Evolutionary conservation across 495 filamentous ascomycete genomes (phyloP), one percentile per base, ranked within the genome.

Genomic region (Cenococcum geophilum): DNA sequence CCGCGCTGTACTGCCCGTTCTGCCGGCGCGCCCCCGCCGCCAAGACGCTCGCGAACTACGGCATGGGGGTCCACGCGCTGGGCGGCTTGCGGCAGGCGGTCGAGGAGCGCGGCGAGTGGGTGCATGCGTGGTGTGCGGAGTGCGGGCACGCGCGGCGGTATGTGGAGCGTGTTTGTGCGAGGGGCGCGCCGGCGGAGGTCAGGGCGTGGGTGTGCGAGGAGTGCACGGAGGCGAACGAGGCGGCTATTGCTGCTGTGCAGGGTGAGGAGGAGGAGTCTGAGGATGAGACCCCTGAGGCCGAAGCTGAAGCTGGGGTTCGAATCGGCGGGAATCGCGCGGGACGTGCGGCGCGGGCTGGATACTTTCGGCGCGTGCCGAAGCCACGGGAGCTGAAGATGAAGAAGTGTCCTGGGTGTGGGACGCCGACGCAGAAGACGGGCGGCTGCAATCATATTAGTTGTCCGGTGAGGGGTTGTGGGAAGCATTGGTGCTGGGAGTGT

Each of bases 1-100:
- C 73, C 0, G 76, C 77, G 16, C 72, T 77, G 25, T 34, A 37
- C 0, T 78, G 77, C 55, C 76, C 76, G 2, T 78, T 79, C 64
- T 78, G 77, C 55, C 68, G 77, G 27, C 68, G 75, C 11, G 54
- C 55, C 23, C 75, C 75, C 1, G 62, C 68, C n/a, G 55, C 70
- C 8, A 67, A 65, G 36, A 71, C 67, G 6, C 57, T 77, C 5
- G 36, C 62, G 10, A 70, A 63, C 23, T 72, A 72, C 52, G 55
- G 55, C 36, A 40, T 18, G 34, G 61, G 60, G 0, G 53, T 63
- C 12, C 65, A 62, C 16, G 52, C 56, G 1, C 57, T 76, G 14
- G 67, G 62, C 0, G 67, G 67, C 45, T 54, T 75, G 32, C 42
- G 34, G 18, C 51, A 53, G 2, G 76, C 73, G 11, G 64, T 77